These are phyloP conservation scores for Multifurca ochricompacta DNA, from an alignment of 768 basidiomycete genomes.

Conservation along the genomic window DNA sequence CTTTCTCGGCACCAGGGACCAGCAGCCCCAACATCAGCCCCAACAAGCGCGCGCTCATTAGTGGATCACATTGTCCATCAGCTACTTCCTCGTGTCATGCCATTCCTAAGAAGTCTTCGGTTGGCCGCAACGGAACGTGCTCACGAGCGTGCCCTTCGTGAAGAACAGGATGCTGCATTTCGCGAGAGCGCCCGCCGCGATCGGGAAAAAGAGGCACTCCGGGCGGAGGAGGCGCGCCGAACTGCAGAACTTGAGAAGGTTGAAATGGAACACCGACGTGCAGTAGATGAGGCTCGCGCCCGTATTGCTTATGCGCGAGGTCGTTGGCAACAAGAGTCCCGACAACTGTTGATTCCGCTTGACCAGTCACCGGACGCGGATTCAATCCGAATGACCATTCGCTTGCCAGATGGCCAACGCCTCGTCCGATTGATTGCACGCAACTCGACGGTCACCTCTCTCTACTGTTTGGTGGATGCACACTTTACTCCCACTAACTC, in stretches of 20 bases:
- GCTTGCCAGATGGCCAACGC: conserved; percentile 43
- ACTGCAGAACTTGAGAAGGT: conserved; percentile 22
- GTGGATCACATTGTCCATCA: conserved; percentile 57
- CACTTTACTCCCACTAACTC: conserved; percentile 42
- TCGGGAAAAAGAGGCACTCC: conserved; percentile 33
- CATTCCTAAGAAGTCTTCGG: conserved; percentile 63
- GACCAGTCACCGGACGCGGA: conserved; percentile 28
- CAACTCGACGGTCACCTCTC: conserved; percentile 44
- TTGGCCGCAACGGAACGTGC: conserved; percentile 42
- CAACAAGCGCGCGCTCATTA: conserved; percentile 59
- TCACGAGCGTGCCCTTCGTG: conserved; percentile 50
- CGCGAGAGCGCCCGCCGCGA: conserved; percentile 56
- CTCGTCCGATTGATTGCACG: conserved; percentile 49
- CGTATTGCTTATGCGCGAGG: conserved; percentile 3
- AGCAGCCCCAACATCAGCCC: conserved; percentile 38
- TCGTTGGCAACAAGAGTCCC: conserved; percentile 54
- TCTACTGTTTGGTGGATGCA: conserved; percentile 70
- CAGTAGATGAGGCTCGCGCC: conserved; percentile 28
- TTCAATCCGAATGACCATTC: conserved; percentile 49
- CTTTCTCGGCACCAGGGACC: conserved; percentile 80
- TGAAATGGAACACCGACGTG: conserved; percentile 22
- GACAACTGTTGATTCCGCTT: conserved; percentile 37
- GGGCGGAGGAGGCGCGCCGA: conserved; percentile 24
- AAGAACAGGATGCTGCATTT: conserved; percentile 79
- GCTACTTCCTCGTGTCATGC: conserved; percentile 72